Base-by-base conservation (phyloP, 75 land plant species). In the Pinus albicaulis region DNA sequence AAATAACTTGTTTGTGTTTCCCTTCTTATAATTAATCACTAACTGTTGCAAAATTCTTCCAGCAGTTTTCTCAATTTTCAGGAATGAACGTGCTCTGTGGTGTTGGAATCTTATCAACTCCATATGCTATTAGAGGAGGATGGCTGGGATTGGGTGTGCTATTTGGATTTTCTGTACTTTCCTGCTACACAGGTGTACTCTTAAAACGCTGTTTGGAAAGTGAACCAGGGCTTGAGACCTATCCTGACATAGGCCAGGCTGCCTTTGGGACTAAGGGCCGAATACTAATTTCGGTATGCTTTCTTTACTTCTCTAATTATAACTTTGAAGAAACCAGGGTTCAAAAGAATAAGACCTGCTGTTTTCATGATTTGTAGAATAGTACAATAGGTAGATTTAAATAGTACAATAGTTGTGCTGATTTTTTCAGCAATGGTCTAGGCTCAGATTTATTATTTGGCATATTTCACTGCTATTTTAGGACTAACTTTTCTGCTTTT, bases 161-260 rank as follows among this genome's bases (percentile, higher is more conserved):
- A 62, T 59, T 89, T n/a, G 19, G 79, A 11, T 92, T 86, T 75
- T 87, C 84, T 0, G 55, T 94, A 24, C 76, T 92, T 16, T 89
- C 86, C 3, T 91, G 78, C 48, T 94, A 92, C 82, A 94, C 97
- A 22, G 94, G 97, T 6, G 44, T 88, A 14, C 85, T 94, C 4
- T 73, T 94, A 34, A 82, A 88, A 12, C 3, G 74, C 44, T 92
- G 94, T 77, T 71, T 94, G 59, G 92, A 94, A 31, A 88, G 92
- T 72, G 70, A 66, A 59, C 83, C 86, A 12, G 92, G 87, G 1
- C 84, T 94, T 2, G 88, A 82, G 73, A 94, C 97, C 16, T 94
- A 89, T 75, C 97, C 94, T 14, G 94, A 94, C 59, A 89, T 94
- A 59, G 95, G 94, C 48, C 90, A 89, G 66, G 95, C 90, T n/a